These are phyloP conservation scores for Earliella scabrosa DNA, from an alignment of 1,284 basidiomycete species.

Conservation along the genomic window DNA sequence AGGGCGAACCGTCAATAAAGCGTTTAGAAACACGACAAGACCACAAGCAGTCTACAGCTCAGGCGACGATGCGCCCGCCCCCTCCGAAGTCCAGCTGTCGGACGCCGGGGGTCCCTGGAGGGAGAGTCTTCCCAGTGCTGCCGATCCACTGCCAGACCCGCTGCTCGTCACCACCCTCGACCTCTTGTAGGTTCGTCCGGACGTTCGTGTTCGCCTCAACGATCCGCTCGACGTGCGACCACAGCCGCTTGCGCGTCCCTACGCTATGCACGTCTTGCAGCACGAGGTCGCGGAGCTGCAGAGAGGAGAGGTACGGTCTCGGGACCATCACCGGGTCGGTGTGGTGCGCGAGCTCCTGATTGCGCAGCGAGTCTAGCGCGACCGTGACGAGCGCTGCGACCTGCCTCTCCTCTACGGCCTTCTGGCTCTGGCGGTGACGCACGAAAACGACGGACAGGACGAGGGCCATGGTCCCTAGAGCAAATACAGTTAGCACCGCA, in stretches of 20 bases:
- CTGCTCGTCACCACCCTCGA: constrained; percentile 86
- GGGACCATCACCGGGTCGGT: constrained; percentile 82
- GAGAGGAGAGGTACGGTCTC: constrained; percentile 82
- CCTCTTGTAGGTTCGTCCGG: constrained; percentile 85
- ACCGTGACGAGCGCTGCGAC: constrained; percentile 81
- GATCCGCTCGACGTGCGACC: constrained; percentile 85
- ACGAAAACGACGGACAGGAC: constrained; percentile 30
- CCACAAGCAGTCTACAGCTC: no score
- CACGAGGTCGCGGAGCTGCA: constrained; percentile 91
- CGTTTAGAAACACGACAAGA: no score
- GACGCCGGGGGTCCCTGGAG: constrained; percentile 22
- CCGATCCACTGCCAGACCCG: constrained; percentile 88
- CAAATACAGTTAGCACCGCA: constrained; percentile 8
- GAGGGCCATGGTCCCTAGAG: constrained; percentile 30
- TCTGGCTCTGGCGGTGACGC: constrained; percentile 50
- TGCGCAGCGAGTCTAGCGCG: constrained; percentile 81
- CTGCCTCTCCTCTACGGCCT: constrained; percentile 67
- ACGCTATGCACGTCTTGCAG: constrained; percentile 84
- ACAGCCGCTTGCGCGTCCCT: constrained; percentile 70
- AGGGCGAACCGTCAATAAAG: neutral
- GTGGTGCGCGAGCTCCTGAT: constrained; percentile 87
- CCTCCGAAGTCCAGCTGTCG: constrained; percentile 28
- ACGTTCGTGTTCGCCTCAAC: constrained; percentile 97
- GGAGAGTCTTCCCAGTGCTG: constrained; percentile 39
- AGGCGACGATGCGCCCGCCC: constrained; percentile 30